Base-by-base conservation (phyloP, 2,329 filamentous ascomycete species). In the Pezicula rhizophila region DNA sequence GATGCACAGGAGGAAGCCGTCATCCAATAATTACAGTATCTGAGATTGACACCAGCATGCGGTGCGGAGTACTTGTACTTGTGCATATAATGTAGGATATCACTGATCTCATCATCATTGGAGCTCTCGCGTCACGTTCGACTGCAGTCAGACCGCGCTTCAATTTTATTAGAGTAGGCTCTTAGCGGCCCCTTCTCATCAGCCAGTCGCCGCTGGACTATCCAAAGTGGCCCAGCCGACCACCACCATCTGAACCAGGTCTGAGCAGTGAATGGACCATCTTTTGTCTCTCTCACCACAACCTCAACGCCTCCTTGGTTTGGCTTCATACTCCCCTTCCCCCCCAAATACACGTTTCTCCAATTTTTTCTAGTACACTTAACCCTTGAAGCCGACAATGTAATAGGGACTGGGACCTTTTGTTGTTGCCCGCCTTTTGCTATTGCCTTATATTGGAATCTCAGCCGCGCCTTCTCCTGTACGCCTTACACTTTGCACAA, bases 381-480 rank as follows among this genome's bases (percentile, higher is more conserved):
- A 17, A 25, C 10, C 6, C 23, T 14, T 17, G 10, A 28, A 12
- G 20, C 18, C 50, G 52, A 58, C 53, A 50, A 62, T 62, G 59
- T 63, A 54, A 42, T 42, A 61, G 53, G 53, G 59, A 53, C 53
- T 49, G 52, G 60, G 48, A 58, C 55, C 50, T 51, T 47, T 50
- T 51, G 51, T 56, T 57, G 54, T 56, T 49, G 43, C 47, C 45
- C 6, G 18, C 15, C 18, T 45, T 34, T 45, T 45, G 15, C 31
- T 28, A n/a, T 25, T 26, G 20, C 20, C n/a, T 42, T 26, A 17
- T 8, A 11, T 25, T 31, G 8, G 25, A 11, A 28, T 28, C 34
- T 46, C 45, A 46, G 45, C 35, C 38, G 51, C 50, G 51, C 52
- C 53, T 55, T 47, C 54, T 54, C n/a, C 40, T 26, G n/a, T 42